Conservation (phyloP, 768 basidiomycete species). For the Cystofilobasidium bisporidii region DNA sequence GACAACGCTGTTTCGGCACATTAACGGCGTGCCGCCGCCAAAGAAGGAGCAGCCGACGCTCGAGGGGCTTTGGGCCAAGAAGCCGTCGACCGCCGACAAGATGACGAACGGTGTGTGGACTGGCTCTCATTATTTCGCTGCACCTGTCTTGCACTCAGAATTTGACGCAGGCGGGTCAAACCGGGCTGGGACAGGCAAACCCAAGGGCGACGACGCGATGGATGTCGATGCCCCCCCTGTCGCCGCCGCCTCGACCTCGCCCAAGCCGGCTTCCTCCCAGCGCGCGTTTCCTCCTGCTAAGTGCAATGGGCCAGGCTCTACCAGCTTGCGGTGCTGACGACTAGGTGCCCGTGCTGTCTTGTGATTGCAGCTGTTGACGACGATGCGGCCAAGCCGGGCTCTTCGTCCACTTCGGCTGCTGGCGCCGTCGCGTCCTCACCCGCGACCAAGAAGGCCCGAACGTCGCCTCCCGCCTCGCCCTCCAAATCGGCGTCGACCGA, state of each 20-base stretch:
- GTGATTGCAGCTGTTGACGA: not conserved
- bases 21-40: slow-evolving; percentile 11
- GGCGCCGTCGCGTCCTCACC: not conserved
- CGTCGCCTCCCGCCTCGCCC: not conserved
- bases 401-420: not conserved
- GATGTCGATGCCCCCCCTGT: not conserved
- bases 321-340: too few species aligned
- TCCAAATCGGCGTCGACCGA: not conserved
- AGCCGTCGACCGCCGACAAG: not conserved
- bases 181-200: too few species aligned
- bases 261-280: not conserved
- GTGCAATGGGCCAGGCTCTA: too few species aligned
- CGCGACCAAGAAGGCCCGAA: slow-evolving; percentile 4
- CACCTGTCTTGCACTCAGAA: too few species aligned
- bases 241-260: not conserved
- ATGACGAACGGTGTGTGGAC: too few species aligned
- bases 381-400: not conserved
- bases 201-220: not conserved
- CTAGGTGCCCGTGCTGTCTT: too few species aligned
- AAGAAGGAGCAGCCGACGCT: slow-evolving; percentile 3
- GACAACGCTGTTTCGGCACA: slow-evolving; percentile 24
- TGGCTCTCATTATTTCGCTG: too few species aligned
- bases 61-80: slow-evolving; percentile 11
- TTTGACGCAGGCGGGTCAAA: too few species aligned
- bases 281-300: too few species aligned